Evolutionary conservation across 202 grass and related monocot genomes (phyloP).

Genomic region (Hordeum pubiflorum): DNA sequence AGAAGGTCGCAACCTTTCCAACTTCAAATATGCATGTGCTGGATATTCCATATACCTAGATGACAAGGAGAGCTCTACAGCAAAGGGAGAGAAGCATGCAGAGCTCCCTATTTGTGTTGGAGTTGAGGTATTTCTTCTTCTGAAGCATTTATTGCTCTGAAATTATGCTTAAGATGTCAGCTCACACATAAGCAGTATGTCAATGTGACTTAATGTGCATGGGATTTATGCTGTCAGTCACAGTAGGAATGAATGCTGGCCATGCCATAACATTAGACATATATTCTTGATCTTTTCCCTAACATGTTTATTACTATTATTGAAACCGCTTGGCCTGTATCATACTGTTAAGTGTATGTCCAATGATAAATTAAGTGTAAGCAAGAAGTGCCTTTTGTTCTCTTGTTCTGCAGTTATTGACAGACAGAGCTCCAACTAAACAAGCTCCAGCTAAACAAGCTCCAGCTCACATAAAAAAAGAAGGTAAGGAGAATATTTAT

Average conservation of each 20-base stretch:
- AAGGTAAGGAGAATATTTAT: conserved; percentile 29
- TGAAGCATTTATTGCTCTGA: conserved; percentile 24
- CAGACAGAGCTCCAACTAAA: conserved; percentile 43
- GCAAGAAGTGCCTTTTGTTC: background rate
- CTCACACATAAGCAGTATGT: conserved; percentile 10
- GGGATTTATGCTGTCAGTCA: background rate
- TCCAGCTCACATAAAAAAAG: conserved; percentile 31
- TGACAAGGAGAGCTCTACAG: conserved; percentile 44
- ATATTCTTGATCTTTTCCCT: background rate
- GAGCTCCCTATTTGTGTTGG: conserved; percentile 76
- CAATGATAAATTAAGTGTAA: conserved; percentile 13
- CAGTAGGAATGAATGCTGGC: background rate
- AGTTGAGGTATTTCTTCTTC: conserved; percentile 51
- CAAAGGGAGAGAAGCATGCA: conserved; percentile 39
- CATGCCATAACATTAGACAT: background rate
- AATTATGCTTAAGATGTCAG: background rate
- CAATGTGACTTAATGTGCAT: background rate
- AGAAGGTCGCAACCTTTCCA: conserved; percentile 63
- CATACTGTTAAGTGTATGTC: background rate
- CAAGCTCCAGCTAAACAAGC: conserved; percentile 22
- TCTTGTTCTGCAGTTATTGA: conserved; percentile 42
- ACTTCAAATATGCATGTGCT: conserved; percentile 82
- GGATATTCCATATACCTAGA: conserved; percentile 85
- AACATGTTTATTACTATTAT: background rate
- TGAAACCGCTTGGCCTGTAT: background rate